Evolutionary conservation across 2,329 filamentous ascomycete species (phyloP).

Genomic region (Claviceps humidiphila): DNA sequence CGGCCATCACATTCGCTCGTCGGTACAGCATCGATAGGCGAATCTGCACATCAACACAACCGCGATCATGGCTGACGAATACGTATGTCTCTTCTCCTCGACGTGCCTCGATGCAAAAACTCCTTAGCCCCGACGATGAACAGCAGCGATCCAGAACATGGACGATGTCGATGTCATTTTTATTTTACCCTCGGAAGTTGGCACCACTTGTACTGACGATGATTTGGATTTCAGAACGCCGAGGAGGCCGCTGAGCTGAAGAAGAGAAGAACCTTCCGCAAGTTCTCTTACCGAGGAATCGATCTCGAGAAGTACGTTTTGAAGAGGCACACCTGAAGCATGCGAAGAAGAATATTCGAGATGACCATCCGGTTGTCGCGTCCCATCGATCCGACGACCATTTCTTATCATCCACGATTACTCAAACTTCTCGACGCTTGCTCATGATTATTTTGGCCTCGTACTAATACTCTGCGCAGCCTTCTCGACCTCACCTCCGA

Average conservation of each 20-base stretch:
- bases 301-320: slow-evolving; percentile 92
- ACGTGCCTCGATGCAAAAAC: slow-evolving; percentile 12
- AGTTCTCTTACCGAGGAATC: slow-evolving; percentile 99
- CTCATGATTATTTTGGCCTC: not conserved
- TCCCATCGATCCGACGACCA: not conserved
- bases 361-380: not conserved
- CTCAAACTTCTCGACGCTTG: not conserved
- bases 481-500: slow-evolving; percentile 98
- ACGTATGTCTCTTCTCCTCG: slow-evolving; percentile 51
- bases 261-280: slow-evolving; percentile 99
- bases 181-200: not conserved
- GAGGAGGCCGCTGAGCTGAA: slow-evolving; percentile 99
- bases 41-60: slow-evolving; percentile 28
- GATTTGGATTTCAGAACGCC: slow-evolving; percentile 54
- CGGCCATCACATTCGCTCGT: slow-evolving; percentile 28
- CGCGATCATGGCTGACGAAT: slow-evolving; percentile 77
- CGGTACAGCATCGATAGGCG: slow-evolving; percentile 31
- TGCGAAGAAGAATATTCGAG: not conserved
- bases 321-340: slow-evolving; percentile 5
- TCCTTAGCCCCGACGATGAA: slow-evolving; percentile 15
- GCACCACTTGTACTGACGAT: slow-evolving; percentile 15
- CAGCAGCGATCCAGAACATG: not conserved
- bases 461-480: slow-evolving; percentile 36
- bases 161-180: not conserved
- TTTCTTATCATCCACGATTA: not conserved